Conservation (phyloP, 208 protist species). For the Trypanosoma scelopori region DNA sequence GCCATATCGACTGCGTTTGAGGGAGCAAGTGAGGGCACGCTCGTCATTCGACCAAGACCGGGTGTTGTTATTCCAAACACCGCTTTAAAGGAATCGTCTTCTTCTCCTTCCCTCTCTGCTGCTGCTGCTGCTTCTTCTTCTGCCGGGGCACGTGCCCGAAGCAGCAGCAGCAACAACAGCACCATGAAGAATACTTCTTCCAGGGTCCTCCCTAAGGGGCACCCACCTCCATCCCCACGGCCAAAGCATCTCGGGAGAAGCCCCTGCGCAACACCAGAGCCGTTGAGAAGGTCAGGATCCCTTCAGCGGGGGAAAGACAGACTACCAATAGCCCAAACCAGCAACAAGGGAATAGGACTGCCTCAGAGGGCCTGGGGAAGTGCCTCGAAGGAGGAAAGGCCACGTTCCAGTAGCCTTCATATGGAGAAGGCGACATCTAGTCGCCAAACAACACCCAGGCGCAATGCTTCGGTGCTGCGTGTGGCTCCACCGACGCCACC, state of each 20-base stretch:
- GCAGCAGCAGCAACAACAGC: background rate
- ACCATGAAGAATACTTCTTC: background rate
- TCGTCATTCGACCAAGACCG: slow-evolving; percentile 28
- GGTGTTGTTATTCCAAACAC: slow-evolving; percentile 10
- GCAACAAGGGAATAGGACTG: background rate
- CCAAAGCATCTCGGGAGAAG: slow-evolving; percentile 50
- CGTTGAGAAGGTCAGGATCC: background rate
- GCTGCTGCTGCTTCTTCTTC: no score
- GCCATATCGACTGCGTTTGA: slow-evolving; percentile 22
- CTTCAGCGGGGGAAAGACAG: background rate
- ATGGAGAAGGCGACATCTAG: slow-evolving; percentile 1
- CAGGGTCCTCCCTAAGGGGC: background rate
- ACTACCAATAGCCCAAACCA: background rate
- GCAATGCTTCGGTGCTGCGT: slow-evolving; percentile 2
- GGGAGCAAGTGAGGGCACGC: slow-evolving; percentile 20
- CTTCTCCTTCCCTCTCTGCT: no score
- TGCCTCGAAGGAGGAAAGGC: background rate
- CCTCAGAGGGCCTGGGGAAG: background rate
- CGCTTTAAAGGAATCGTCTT: background rate
- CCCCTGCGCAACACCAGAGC: slow-evolving; percentile 31
- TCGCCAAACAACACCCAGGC: slow-evolving; percentile 12
- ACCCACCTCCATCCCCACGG: slow-evolving; percentile 19
- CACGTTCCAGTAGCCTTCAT: background rate
- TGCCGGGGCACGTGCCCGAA: no score
- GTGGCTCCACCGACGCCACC: background rate